These are phyloP conservation scores for Fusarium heterosporum DNA, from an alignment of 2,329 filamentous ascomycete species.

Conservation along the genomic window DNA sequence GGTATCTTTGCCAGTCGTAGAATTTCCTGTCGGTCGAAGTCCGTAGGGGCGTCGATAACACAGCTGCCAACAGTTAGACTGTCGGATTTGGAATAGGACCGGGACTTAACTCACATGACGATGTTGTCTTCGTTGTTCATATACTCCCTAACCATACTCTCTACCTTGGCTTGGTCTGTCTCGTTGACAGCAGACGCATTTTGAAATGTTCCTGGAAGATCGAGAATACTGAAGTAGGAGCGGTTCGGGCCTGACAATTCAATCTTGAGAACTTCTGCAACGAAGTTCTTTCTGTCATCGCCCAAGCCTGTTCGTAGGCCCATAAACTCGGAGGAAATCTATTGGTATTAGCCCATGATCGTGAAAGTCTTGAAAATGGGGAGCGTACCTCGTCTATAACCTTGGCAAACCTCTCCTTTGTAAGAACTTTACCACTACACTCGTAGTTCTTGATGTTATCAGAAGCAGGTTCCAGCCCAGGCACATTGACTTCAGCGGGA, in stretches of 20 bases:
- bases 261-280: slow-evolving; percentile 52
- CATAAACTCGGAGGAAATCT: slow-evolving; percentile 49
- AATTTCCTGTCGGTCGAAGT: slow-evolving; percentile 50
- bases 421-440: slow-evolving; percentile 42
- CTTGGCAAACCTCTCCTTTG: slow-evolving; percentile 45
- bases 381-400: slow-evolving; percentile 49
- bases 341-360: neutral
- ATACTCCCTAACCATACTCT: slow-evolving; percentile 51
- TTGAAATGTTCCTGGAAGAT: slow-evolving; percentile 52
- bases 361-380: fast-evolving
- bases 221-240: slow-evolving; percentile 54
- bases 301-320: slow-evolving; percentile 46
- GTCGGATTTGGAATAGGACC: fast-evolving
- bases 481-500: slow-evolving; percentile 40
- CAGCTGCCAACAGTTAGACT: slow-evolving; percentile 44
- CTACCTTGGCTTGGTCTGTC: slow-evolving; percentile 47
- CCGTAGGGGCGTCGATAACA: slow-evolving; percentile 49
- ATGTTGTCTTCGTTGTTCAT: slow-evolving; percentile 53
- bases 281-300: slow-evolving; percentile 51
- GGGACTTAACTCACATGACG: slow-evolving; percentile 50
- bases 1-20: slow-evolving; percentile 44
- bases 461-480: slow-evolving; percentile 36
- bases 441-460: slow-evolving; percentile 40
- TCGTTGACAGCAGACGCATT: slow-evolving; percentile 44
- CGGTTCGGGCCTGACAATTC: slow-evolving; percentile 53